phyloP scores from a whole-genome alignment of 208 protist species.

The Zelonia costaricensis region DNA sequence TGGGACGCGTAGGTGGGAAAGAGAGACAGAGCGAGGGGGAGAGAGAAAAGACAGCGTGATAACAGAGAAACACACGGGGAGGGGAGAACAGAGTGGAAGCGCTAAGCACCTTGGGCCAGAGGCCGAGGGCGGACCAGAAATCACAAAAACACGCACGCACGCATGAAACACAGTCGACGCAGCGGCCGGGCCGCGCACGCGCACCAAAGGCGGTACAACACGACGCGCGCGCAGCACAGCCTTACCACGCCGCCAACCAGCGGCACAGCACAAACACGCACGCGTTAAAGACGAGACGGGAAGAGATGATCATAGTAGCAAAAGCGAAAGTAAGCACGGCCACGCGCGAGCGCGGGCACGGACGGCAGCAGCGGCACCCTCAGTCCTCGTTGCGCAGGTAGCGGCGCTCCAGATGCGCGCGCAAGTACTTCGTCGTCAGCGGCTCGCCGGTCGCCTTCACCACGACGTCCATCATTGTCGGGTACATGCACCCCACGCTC shows the following conservation, averaged over 20 bases:
- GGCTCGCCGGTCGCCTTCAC: conserved; percentile 61
- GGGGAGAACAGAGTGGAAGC: neutral
- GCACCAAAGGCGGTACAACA: too few relatives aligned
- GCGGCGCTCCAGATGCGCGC: conserved; percentile 67
- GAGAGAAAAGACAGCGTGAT: neutral
- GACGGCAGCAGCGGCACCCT: too few relatives aligned
- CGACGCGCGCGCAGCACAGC: too few relatives aligned
- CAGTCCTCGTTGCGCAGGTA: conserved; percentile 49
- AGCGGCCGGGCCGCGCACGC: too few relatives aligned
- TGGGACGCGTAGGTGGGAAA: neutral
- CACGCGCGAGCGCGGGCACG: too few relatives aligned
- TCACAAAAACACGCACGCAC: neutral
- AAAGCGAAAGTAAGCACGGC: too few relatives aligned
- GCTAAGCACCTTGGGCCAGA: neutral
- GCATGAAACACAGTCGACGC: too few relatives aligned
- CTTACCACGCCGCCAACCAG: too few relatives aligned
- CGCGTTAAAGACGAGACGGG: too few relatives aligned
- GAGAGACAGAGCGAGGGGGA: neutral
- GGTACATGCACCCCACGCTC: conserved; percentile 40
- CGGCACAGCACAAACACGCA: too few relatives aligned
- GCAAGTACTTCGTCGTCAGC: conserved; percentile 74
- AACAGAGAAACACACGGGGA: neutral
- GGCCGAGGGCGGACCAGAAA: neutral
- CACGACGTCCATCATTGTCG: conserved; percentile 74
- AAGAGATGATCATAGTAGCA: too few relatives aligned